Base-by-base conservation (phyloP, 2,329 filamentous ascomycete species). In the Scedosporium boydii region DNA sequence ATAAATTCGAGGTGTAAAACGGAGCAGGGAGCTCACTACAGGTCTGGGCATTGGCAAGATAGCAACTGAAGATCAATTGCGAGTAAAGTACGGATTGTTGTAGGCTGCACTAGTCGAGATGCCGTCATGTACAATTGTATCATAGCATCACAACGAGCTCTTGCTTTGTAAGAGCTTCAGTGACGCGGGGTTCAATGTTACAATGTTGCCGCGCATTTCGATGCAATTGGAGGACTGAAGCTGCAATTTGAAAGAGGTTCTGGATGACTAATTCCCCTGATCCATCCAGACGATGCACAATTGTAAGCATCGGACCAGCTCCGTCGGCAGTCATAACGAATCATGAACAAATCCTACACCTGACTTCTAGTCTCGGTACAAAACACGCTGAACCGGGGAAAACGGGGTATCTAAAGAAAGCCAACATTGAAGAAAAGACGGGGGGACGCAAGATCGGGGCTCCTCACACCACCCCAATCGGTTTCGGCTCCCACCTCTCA, bases 401-500 rank as follows among this genome's bases (percentile, higher is more conserved):
- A 55, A 23, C 23, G 51, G 42, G 59, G 44, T 51, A 53, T 60
- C 59, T 53, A 62, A 53, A 34, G 23, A 16, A 62, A 62, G 60
- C 27, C 26, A n/a, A 55, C 26, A 55, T 29, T 29, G 34, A 26
- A 61, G 12, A 9, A 12, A 16, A 55, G 16, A 41, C 16, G 2
- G 38, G 2, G 38, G 21, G 48, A 9, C 26, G 59, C 34, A 34
- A 18, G 7, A 46, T 38, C 34, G 34, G 34, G 9, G 16, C 7
- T 29, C 29, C 60, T 59, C 56, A 64, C 14, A 64, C 57, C 41
- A 64, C 62, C 6, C 65, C 65, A 21, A 66, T 66, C 6, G 65
- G 65, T 51, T 60, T 65, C 21, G 62, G 59, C 60, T 64, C 63
- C 65, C 65, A 66, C n/a, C 58, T 59, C 27, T 63, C 63, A 18